A percentile compares a stretch with the other conserved stretches of the same genome.
Evolutionary conservation across 1,139 yeast genomes (phyloP).

Genomic region (Wickerhamomyces sp.): DNA sequence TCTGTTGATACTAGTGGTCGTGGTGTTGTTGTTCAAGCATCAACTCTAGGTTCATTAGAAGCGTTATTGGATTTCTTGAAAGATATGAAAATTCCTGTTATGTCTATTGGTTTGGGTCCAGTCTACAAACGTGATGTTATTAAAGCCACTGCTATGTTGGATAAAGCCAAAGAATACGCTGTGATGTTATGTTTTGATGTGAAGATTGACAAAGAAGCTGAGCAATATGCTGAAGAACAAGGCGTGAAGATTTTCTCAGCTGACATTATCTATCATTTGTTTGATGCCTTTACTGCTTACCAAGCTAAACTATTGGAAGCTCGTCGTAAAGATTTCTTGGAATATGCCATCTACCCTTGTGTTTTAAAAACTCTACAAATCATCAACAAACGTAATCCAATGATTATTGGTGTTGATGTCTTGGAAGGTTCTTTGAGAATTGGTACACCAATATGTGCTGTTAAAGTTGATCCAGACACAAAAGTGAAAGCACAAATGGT

Average conservation of each 20-base stretch:
- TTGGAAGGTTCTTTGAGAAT: constrained; percentile 82
- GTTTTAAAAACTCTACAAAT: constrained; percentile 92
- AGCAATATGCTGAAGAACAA: constrained; percentile 92
- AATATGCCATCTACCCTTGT: constrained; percentile 91
- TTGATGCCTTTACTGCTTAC: constrained; percentile 91
- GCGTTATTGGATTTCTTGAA: constrained; percentile 95
- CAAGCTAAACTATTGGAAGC: constrained; percentile 83
- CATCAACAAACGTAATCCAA: constrained; percentile 97
- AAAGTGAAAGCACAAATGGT: constrained; percentile 69
- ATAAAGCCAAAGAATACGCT: constrained; percentile 91
- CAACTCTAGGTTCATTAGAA: constrained; percentile 96
- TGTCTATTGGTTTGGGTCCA: constrained; percentile 97
- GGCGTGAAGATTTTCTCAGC: constrained; percentile 91
- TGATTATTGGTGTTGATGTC: constrained; percentile 98
- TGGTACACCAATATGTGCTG: constrained; percentile 96
- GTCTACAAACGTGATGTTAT: constrained; percentile 96
- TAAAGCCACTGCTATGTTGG: constrained; percentile 96
- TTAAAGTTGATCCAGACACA: constrained; percentile 81
- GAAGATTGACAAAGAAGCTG: constrained; percentile 95
- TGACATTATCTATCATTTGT: constrained; percentile 92
- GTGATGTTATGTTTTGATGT: constrained; percentile 98
- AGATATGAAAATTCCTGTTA: constrained; percentile 98
- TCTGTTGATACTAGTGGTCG: constrained; percentile 91
- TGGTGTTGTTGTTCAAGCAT: constrained; percentile 98
- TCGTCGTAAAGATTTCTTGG: constrained; percentile 86